phyloP scores from a whole-genome alignment of 176 grass and related monocot genomes.

The Hordeum vulgare region DNA sequence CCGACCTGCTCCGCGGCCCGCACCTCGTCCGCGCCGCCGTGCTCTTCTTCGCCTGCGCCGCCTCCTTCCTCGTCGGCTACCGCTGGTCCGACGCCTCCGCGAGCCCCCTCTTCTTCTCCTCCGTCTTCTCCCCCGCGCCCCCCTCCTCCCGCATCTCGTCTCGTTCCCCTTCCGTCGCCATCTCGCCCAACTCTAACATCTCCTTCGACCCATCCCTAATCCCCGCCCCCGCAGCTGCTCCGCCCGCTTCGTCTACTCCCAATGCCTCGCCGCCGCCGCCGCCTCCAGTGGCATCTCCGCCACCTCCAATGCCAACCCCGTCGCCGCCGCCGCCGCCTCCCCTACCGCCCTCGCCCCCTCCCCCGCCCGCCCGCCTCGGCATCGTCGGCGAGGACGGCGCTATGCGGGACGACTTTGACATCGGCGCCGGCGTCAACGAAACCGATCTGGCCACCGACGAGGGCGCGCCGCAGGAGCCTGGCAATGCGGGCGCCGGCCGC shows the following conservation, averaged over 20 bases:
- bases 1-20: constrained; percentile 40
- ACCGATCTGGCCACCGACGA: constrained; percentile 43
- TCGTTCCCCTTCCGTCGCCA: constrained; percentile 29
- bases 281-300: neutral
- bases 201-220: constrained; percentile 52
- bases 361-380: constrained; percentile 39
- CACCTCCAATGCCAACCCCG: neutral
- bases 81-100: constrained; percentile 53
- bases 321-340: constrained; percentile 7
- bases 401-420: constrained; percentile 77
- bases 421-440: constrained; percentile 24
- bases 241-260: constrained; percentile 11
- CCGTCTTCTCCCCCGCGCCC: constrained; percentile 26
- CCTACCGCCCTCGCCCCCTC: constrained; percentile 1
- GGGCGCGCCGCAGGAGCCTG: neutral
- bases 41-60: constrained; percentile 50
- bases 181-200: constrained; percentile 65
- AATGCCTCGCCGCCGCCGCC: constrained; percentile 26
- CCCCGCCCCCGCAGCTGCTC: neutral
- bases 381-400: constrained; percentile 62
- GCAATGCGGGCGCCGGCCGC: neutral
- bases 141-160: neutral
- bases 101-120: constrained; percentile 53
- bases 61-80: constrained; percentile 77
- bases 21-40: constrained; percentile 40